Evolutionary conservation across 306 rosid species (phyloP).

Genomic region (Dicorynia guianensis): DNA sequence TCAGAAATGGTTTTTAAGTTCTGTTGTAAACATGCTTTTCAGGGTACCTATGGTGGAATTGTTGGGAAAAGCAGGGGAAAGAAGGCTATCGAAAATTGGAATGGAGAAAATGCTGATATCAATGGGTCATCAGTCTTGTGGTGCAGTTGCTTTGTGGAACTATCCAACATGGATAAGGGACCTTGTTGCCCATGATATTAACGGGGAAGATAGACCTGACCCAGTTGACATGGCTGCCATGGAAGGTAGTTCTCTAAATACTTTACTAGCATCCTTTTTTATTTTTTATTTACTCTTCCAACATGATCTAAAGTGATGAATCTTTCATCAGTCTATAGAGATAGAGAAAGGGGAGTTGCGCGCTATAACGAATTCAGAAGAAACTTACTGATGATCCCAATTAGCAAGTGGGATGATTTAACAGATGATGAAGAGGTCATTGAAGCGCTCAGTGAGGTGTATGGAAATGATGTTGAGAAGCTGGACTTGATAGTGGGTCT

Average conservation of each 20-base stretch:
- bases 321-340: slow-evolving; percentile 62
- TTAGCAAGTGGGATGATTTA: slow-evolving; percentile 76
- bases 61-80: slow-evolving; percentile 73
- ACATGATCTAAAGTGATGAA: slow-evolving; percentile 27
- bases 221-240: slow-evolving; percentile 75
- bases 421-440: slow-evolving; percentile 62
- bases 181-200: slow-evolving; percentile 67
- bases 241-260: slow-evolving; percentile 56
- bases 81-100: slow-evolving; percentile 61
- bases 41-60: slow-evolving; percentile 73
- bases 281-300: no score
- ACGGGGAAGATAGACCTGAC: slow-evolving; percentile 78
- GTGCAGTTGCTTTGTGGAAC: slow-evolving; percentile 71
- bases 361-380: slow-evolving; percentile 77
- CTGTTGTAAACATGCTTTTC: slow-evolving; percentile 23
- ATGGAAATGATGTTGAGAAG: slow-evolving; percentile 78
- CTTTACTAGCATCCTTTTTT: not conserved
- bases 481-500: slow-evolving; percentile 72
- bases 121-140: slow-evolving; percentile 81
- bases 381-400: slow-evolving; percentile 69
- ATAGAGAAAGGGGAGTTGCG: slow-evolving; percentile 79
- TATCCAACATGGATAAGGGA: slow-evolving; percentile 77
- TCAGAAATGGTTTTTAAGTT: slow-evolving; percentile 29
- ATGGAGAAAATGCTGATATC: slow-evolving; percentile 68
- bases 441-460: slow-evolving; percentile 61